phyloP scores from a whole-genome alignment of 2,329 filamentous ascomycete genomes.

The Fusarium globosum region DNA sequence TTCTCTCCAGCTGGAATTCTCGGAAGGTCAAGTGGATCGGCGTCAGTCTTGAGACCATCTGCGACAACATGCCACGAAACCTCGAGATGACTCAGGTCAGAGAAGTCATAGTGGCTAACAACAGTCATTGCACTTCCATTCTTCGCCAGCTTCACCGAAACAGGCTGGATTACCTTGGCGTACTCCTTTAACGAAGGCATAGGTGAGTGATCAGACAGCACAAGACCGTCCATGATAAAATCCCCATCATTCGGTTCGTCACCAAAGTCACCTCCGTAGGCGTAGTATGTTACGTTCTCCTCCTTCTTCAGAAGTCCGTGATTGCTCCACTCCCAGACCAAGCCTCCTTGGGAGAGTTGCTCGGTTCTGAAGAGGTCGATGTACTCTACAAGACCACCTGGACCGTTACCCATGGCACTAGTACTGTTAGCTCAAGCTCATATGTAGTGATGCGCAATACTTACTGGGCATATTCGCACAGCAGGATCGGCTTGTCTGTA shows the following conservation, averaged over 20 bases:
- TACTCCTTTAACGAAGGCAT: conserved; percentile 26
- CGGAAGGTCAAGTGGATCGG: background rate
- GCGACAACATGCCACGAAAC: conserved; percentile 12
- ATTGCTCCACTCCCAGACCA: conserved; percentile 74
- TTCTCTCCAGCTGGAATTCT: background rate
- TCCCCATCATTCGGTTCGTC: conserved; percentile 69
- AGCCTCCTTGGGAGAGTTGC: conserved; percentile 67
- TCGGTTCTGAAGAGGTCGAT: conserved; percentile 71
- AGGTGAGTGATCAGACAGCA: conserved; percentile 14
- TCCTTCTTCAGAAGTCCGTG: conserved; percentile 49
- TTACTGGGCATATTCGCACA: conserved; percentile 63
- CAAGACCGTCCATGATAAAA: conserved; percentile 68
- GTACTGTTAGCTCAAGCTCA: background rate
- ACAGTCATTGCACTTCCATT: background rate
- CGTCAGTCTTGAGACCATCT: conserved; percentile 6
- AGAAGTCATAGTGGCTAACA: conserved; percentile 20
- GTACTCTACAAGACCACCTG: conserved; percentile 75
- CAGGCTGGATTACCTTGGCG: conserved; percentile 24
- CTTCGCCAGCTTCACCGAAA: background rate
- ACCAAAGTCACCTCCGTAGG: conserved; percentile 71
- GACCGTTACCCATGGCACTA: conserved; percentile 77
- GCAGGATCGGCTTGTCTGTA: conserved; percentile 63
- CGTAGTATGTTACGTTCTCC: conserved; percentile 38
- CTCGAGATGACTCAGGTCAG: conserved; percentile 8
- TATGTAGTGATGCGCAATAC: no score